Percentiles rank a stretch among this genome's conserved stretches.
phyloP scores from a whole-genome alignment of 2,329 filamentous ascomycete genomes.

The Monosporascus sp. region DNA sequence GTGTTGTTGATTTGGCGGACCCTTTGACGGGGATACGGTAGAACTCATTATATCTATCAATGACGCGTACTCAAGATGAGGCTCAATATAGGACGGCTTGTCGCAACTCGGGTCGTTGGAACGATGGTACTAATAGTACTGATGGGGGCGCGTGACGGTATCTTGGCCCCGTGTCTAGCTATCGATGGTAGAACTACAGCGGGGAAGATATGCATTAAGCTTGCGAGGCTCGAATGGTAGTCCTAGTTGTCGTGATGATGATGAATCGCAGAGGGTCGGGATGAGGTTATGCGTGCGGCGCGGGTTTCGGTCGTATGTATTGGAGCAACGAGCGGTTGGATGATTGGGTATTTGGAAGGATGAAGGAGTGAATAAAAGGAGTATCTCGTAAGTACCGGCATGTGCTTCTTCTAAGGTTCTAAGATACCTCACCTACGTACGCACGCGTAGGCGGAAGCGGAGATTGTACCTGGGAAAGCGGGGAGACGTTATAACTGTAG shows the following conservation, averaged over 20 bases:
- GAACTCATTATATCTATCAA: conserved; percentile 26
- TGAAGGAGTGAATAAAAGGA: neutral
- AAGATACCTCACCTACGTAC: too few species aligned
- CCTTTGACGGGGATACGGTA: conserved; percentile 23
- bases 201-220: neutral
- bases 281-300: neutral
- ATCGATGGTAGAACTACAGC: neutral
- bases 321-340: neutral
- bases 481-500: neutral
- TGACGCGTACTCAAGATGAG: conserved; percentile 24
- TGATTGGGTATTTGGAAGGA: neutral
- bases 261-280: neutral
- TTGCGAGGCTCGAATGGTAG: neutral
- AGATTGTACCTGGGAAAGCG: neutral
- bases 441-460: too few species aligned
- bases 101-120: neutral
- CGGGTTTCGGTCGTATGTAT: neutral
- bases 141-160: neutral
- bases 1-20: conserved; percentile 4
- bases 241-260: neutral
- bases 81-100: conserved; percentile 2
- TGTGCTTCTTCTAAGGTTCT: neutral
- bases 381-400: neutral
- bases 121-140: neutral
- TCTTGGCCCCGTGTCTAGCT: neutral